Evolutionary conservation across 1,284 basidiomycete species (phyloP).

Genomic region (Marasmius tenuissimus): DNA sequence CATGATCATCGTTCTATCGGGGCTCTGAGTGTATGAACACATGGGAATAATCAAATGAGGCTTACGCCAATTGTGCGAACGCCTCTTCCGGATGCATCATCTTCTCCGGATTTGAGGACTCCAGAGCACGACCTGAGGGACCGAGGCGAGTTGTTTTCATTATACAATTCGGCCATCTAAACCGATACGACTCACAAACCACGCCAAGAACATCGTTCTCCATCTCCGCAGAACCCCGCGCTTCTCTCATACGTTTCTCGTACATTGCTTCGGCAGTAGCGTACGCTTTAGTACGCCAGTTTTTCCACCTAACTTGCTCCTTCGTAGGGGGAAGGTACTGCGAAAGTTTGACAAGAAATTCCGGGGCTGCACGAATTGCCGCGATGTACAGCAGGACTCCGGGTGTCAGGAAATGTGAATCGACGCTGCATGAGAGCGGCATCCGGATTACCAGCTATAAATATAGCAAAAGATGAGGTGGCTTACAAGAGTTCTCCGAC

Average conservation of each 20-base stretch:
- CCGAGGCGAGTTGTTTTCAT: background rate
- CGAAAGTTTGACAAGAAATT: background rate
- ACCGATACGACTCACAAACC: constrained; percentile 21
- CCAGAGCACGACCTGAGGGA: constrained; percentile 20
- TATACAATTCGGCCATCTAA: background rate
- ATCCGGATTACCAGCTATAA: constrained; percentile 17
- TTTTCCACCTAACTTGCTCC: constrained; percentile 20
- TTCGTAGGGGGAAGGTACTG: background rate
- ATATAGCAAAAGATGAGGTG: background rate
- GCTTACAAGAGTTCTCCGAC: constrained; percentile 30
- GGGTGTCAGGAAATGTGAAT: background rate
- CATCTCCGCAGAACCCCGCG: constrained; percentile 5
- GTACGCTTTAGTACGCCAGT: constrained; percentile 22
- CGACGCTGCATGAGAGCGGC: constrained; percentile 8
- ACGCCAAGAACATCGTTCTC: constrained; percentile 30
- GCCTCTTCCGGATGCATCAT: constrained; percentile 27
- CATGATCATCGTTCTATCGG: constrained; percentile 20
- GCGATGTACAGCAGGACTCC: background rate
- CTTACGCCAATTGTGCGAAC: constrained; percentile 14
- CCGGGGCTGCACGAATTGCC: background rate
- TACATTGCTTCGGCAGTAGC: constrained; percentile 22
- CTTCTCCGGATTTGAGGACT: constrained; percentile 18
- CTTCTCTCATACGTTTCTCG: constrained; percentile 10
- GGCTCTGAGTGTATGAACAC: background rate
- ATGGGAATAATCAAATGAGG: constrained; percentile 2